Percentiles rank a stretch among this genome's conserved stretches.
These are phyloP conservation scores for Dipteronia dyeriana DNA, from an alignment of 345 rosid genomes.

Conservation along the genomic window DNA sequence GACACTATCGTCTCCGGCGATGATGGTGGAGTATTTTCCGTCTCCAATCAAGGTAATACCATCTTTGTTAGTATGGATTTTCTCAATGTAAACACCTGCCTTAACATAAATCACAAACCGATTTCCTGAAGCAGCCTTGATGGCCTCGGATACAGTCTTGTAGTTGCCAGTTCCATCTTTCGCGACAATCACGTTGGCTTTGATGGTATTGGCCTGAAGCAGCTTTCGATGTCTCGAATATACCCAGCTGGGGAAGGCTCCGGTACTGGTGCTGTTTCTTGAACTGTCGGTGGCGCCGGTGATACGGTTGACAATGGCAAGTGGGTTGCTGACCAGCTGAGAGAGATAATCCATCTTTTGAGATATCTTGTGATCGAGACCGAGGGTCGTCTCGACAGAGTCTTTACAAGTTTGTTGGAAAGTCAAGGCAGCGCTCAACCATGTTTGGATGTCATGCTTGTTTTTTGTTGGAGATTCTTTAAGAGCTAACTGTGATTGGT, in stretches of 20 bases:
- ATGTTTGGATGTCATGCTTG: slow-evolving; percentile 66
- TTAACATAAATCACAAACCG: slow-evolving; percentile 79
- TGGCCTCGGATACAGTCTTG: slow-evolving; percentile 60
- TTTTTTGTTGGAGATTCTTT: slow-evolving; percentile 31
- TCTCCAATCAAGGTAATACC: slow-evolving; percentile 80
- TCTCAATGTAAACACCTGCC: slow-evolving; percentile 76
- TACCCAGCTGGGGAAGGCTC: slow-evolving; percentile 54
- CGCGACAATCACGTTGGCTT: slow-evolving; percentile 64
- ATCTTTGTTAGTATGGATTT: slow-evolving; percentile 50
- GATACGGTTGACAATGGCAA: slow-evolving; percentile 53
- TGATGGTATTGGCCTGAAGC: slow-evolving; percentile 32
- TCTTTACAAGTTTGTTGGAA: slow-evolving; percentile 79
- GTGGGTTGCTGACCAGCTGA: slow-evolving; percentile 55
- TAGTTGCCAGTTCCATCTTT: slow-evolving; percentile 85
- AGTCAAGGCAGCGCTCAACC: slow-evolving; percentile 78
- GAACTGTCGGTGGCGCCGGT: background rate
- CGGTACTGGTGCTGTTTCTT: slow-evolving; percentile 5
- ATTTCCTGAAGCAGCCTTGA: slow-evolving; percentile 57
- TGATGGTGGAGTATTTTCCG: slow-evolving; percentile 68
- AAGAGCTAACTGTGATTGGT: slow-evolving; percentile 51
- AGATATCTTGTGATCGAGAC: slow-evolving; percentile 32
- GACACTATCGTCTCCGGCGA: slow-evolving; percentile 51
- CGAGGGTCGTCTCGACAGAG: slow-evolving; percentile 29
- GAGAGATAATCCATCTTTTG: slow-evolving; percentile 64
- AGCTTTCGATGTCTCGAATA: slow-evolving; percentile 49